Evolutionary conservation across 2,329 filamentous ascomycete species (phyloP).

Genomic region (Ceratocystis destructans): DNA sequence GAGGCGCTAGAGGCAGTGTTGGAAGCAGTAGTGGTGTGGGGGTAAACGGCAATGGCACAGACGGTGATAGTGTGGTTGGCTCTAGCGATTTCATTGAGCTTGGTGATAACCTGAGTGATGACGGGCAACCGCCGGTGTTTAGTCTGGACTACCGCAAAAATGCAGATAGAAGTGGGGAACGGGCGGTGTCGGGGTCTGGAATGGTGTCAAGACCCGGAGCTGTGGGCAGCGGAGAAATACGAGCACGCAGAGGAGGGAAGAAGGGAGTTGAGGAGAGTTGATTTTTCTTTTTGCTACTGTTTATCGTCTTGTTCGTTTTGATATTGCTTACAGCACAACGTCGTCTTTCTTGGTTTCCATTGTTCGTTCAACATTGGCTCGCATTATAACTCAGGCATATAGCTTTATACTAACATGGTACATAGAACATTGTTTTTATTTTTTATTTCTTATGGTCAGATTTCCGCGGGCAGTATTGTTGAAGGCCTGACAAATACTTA

Average conservation of each 20-base stretch:
- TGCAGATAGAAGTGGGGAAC: not conserved
- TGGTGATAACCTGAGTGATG: constrained; percentile 46
- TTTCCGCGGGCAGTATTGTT: not conserved
- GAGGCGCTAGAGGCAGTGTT: constrained; percentile 1
- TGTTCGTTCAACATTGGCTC: not conserved
- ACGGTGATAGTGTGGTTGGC: constrained; percentile 30
- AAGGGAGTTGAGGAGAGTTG: not conserved
- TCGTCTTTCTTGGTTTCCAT: not conserved
- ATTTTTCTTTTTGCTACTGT: not conserved
- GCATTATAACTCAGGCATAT: constrained; percentile 5
- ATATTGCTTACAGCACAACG: not conserved
- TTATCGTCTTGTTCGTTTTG: not conserved
- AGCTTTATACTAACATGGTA: constrained; percentile 6
- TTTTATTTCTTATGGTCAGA: not conserved
- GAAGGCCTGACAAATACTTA: not conserved
- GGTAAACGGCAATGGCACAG: constrained; percentile 25
- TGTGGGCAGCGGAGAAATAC: constrained; percentile 1
- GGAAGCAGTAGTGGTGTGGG: constrained; percentile 9
- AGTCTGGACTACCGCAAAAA: not conserved
- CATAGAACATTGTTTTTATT: constrained; percentile 2
- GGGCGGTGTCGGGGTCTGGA: not conserved
- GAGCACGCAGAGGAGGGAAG: constrained; percentile 11
- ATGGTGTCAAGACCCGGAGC: not conserved
- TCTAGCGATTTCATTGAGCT: constrained; percentile 56
- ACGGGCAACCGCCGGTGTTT: constrained; percentile 28